Percentiles rank a stretch among this genome's conserved stretches.
Evolutionary conservation across 2,329 filamentous ascomycete genomes (phyloP).

Genomic region (Aspergillus sp.): DNA sequence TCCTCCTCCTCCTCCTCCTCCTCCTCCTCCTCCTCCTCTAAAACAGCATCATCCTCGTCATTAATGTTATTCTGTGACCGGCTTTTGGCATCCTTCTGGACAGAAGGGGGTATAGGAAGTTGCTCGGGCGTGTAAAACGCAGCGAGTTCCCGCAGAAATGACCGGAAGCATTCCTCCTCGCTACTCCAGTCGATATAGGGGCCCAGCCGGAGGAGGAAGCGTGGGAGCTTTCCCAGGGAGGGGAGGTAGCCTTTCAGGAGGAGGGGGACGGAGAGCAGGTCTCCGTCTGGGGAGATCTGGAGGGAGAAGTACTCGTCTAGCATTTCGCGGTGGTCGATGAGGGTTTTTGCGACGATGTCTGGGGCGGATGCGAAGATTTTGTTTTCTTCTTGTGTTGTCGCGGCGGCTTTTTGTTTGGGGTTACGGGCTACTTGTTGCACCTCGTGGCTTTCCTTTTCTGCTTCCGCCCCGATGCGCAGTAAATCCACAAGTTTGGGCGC

Average conservation of each 20-base stretch:
- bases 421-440: neutral
- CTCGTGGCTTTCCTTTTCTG: slow-evolving; percentile 50
- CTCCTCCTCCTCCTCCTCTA: no score
- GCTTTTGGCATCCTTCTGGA: neutral
- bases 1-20: no score
- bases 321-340: slow-evolving; percentile 75
- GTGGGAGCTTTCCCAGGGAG: slow-evolving; percentile 73
- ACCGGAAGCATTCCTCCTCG: slow-evolving; percentile 77
- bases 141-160: slow-evolving; percentile 77
- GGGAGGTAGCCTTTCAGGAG: slow-evolving; percentile 85
- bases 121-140: slow-evolving; percentile 85
- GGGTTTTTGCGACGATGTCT: slow-evolving; percentile 55
- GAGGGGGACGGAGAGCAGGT: slow-evolving; percentile 71
- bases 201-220: slow-evolving; percentile 78
- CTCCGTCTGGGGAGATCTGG: slow-evolving; percentile 67
- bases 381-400: slow-evolving; percentile 28
- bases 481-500: slow-evolving; percentile 63
- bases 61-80: no score
- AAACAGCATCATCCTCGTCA: no score
- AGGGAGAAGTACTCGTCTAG: slow-evolving; percentile 86
- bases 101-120: slow-evolving; percentile 47
- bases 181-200: slow-evolving; percentile 80
- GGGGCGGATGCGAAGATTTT: slow-evolving; percentile 61
- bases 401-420: slow-evolving; percentile 7
- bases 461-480: slow-evolving; percentile 62